Evolutionary conservation across 129 eudicot genomes (phyloP).

Genomic region (Cynara cardunculus): DNA sequence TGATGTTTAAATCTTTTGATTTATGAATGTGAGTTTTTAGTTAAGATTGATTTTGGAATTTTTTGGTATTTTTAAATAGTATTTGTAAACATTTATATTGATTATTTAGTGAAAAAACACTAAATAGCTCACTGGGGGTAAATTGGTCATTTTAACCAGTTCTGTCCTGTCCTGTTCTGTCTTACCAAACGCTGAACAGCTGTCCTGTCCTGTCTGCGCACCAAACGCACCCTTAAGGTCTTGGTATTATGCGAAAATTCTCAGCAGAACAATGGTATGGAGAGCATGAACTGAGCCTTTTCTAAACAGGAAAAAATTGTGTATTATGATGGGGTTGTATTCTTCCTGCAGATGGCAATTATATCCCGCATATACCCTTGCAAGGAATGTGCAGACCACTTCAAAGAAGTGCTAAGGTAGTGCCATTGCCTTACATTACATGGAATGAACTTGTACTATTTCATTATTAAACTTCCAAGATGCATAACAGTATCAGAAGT

Average conservation of each 20-base stretch:
- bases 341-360: slow-evolving; percentile 78
- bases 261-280: background rate
- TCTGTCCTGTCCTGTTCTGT: too few relatives aligned
- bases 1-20: too few relatives aligned
- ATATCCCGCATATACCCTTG: slow-evolving; percentile 95
- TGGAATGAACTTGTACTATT: background rate
- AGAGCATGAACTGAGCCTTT: background rate
- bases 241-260: background rate
- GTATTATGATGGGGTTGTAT: background rate
- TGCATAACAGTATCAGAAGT: background rate
- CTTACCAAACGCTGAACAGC: too few relatives aligned
- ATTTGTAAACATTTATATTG: too few relatives aligned
- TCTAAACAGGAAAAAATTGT: background rate
- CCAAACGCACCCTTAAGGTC: background rate
- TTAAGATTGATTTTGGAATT: too few relatives aligned
- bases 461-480: background rate
- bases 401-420: slow-evolving; percentile 88
- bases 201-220: too few relatives aligned
- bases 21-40: too few relatives aligned
- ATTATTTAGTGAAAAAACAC: too few relatives aligned
- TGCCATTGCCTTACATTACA: background rate
- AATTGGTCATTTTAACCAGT: too few relatives aligned
- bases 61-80: too few relatives aligned
- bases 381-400: slow-evolving; percentile 98
- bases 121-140: too few relatives aligned